Evolutionary conservation across 495 filamentous ascomycete species (phyloP), one percentile per base, ranked within the genome.

Genomic region (Penicillium coprophilum): DNA sequence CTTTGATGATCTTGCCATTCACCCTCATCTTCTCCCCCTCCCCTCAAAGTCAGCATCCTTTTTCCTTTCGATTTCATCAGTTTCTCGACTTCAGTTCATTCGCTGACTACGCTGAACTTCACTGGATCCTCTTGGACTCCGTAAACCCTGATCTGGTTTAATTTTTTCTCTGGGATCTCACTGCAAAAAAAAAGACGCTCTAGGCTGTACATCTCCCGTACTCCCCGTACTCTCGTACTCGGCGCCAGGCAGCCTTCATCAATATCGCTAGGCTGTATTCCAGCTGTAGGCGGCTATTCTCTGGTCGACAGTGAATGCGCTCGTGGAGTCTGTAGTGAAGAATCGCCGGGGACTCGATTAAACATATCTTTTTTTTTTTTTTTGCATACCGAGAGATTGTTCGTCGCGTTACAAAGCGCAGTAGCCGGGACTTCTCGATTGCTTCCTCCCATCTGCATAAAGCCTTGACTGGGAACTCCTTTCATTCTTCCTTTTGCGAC

Each of bases 231-330:
- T 70, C 54, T 57, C 55, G 62, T 64, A 64, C 66, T 63, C 69
- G 58, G 57, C 48, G 46, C 58, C 54, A 62, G 65, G 55, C 65
- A 54, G 49, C 48, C 45, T 47, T 53, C 61, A 61, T 68, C 45
- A 43, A 41, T 50, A 68, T 68, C 69, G 64, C 70, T 74, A 72
- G 70, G 71, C 72, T 71, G 69, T 77, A 69, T 75, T 63, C 59
- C 73, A 73, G 74, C 74, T 75, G 74, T 77, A 77, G 74, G 74
- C 68, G 67, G 62, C 66, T 66, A 58, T 60, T 60, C 65, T 60
- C 58, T 65, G 60, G 62, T 68, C 67, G 49, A 62, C 66, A 68
- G 65, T 66, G 64, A 69, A 67, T 66, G 56, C 67, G 67, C 64
- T 66, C 57, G 67, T 70, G 71, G 57, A 66, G 60, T 71, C 75